Base-by-base conservation (phyloP, 1,284 basidiomycete species). In the Apiotrichum gracile region DNA sequence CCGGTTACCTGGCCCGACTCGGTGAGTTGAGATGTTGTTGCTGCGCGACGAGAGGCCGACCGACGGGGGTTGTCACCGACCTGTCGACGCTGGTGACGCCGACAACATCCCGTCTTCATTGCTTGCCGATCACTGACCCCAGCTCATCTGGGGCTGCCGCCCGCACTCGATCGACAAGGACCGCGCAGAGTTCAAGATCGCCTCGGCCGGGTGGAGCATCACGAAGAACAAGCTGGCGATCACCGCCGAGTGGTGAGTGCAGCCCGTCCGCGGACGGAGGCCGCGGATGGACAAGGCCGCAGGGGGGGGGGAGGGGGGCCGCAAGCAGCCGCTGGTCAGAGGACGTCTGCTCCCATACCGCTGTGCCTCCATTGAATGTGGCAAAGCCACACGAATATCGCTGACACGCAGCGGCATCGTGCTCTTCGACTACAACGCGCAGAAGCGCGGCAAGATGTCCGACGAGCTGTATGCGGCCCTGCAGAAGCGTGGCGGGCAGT, bases 1-100 rank as follows among this genome's bases (percentile, higher is more conserved):
- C 73, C 73, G 0, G 62, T 72, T 7, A 73, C 66, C 3, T 75
- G 68, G 49, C 73, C 73, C 8, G 72, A 75, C 51, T 63, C 67
- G 0, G 73, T 73, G 49, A 55, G 68, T 57, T 3, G 31, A 10
- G 16, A 31, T 5, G n/a, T n/a, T n/a, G n/a, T n/a, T n/a, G n/a
- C n/a, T n/a, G n/a, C n/a, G n/a, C n/a, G n/a, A n/a, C n/a, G n/a
- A n/a, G n/a, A n/a, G n/a, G n/a, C n/a, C n/a, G n/a, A n/a, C n/a
- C n/a, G n/a, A n/a, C n/a, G n/a, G n/a, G n/a, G n/a, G n/a, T n/a
- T n/a, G n/a, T n/a, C n/a, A n/a, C n/a, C n/a, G n/a, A n/a, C n/a
- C n/a, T n/a, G n/a, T n/a, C n/a, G n/a, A n/a, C n/a, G n/a, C n/a
- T n/a, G n/a, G n/a, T n/a, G n/a, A n/a, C n/a, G n/a, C n/a, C n/a